Base-by-base conservation (phyloP, 495 filamentous ascomycete genomes). In the Podospora fimiseda region DNA sequence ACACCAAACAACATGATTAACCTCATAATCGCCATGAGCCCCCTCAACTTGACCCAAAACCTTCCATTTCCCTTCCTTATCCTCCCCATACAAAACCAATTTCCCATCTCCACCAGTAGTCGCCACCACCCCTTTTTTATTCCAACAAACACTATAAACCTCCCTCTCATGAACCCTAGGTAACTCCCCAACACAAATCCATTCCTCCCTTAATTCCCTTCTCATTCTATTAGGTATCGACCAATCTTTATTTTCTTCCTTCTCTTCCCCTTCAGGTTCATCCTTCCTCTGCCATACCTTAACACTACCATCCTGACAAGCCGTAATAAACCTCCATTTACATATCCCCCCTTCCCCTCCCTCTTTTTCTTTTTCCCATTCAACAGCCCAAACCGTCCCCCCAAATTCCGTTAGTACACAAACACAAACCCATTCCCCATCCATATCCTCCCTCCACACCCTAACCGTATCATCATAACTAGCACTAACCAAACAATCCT, bases 401-500 rank as follows among this genome's bases (percentile, higher is more conserved):
- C 68, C 70, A 67, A 96, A 90, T 0, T 84, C 89, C 57, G 82
- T 79, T 18, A 96, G 66, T 45, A 88, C 76, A n/a, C 83, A 79
- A n/a, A 93, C 84, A 57, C 90, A 92, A 8, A 83, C 82, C 93
- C 92, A 97, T 65, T 97, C 93, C 16, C 76, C 76, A 56, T 95
- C 89, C 20, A 79, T 73, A 70, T 96, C 92, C 74, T 95, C 92
- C 23, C 86, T 73, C 83, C 90, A 98, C 33, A 97, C 62, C 55
- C 93, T 73, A 22, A 95, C 83, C 11, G 86, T 93, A 58, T 98
- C 87, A 60, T 98, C 93, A 62, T 98, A 98, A 60, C 88, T 92
- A 13, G 75, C 86, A 59, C 84, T 89, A 5, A 89, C 93, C 15
- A 98, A 73, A 47, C 90, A 75, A 53, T 92, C 84, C 33, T 61